A percentile compares a stretch with the other conserved stretches of the same genome.
phyloP scores from a whole-genome alignment of 2,329 filamentous ascomycete genomes.

The Verticillium longisporum region DNA sequence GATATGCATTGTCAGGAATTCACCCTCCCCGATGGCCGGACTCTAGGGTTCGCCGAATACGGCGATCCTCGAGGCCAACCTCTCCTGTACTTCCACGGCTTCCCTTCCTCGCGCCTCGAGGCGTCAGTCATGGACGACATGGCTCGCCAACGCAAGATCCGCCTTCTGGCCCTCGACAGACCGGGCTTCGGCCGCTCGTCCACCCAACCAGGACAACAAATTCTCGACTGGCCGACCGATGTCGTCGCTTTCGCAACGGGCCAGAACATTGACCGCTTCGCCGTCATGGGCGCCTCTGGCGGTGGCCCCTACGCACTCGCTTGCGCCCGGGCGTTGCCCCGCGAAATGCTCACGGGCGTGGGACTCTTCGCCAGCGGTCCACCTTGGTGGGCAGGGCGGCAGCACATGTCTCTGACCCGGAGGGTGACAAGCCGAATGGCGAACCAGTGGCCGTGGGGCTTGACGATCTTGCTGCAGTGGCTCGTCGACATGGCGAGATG shows the following conservation, averaged over 20 bases:
- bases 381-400: conserved; percentile 24
- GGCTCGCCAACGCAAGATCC: conserved; percentile 18
- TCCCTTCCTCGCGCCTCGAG: conserved; percentile 32
- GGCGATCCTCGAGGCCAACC: background rate
- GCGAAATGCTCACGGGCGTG: conserved; percentile 22
- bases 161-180: conserved; percentile 30
- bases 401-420: conserved; percentile 17
- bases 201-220: conserved; percentile 20
- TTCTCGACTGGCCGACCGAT: conserved; percentile 26
- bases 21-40: conserved; percentile 1
- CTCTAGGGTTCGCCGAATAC: background rate
- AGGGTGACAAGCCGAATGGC: background rate
- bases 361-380: conserved; percentile 26
- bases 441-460: conserved; percentile 7
- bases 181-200: conserved; percentile 34
- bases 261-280: conserved; percentile 18
- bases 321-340: conserved; percentile 22
- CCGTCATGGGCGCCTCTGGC: conserved; percentile 25
- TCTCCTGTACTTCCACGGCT: conserved; percentile 29
- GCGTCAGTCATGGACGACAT: conserved; percentile 15
- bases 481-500: conserved; percentile 15
- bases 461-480: conserved; percentile 12
- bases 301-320: conserved; percentile 29
- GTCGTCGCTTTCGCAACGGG: conserved; percentile 20
- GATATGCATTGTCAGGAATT: background rate